Base-by-base conservation (phyloP, 352 stramenopile genomes). In the Pythium sp. region DNA sequence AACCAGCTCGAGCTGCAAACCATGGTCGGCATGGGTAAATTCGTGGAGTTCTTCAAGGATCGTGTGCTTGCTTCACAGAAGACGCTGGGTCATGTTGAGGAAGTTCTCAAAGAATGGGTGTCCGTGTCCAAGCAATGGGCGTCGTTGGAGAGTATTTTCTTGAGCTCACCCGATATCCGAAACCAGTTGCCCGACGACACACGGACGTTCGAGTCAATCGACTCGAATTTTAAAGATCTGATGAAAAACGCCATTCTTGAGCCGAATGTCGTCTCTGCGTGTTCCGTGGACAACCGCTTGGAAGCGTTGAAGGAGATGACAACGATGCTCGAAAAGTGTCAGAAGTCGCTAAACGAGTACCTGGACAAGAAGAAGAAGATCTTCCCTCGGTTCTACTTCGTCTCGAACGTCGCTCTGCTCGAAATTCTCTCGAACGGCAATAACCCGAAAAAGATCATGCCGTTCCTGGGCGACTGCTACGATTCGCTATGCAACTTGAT, bases 361-460 rank as follows among this genome's bases (percentile, higher is more conserved):
- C 73, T 96, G 30, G 89, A 96, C 89, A 96, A 94, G 79, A 96
- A 96, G 76, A 96, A 96, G 70, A 96, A 96, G 62, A 94, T 95
- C 63, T 96, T 94, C 76, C 89, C 89, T n/a, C 86, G 89, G 0
- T 96, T 96, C 68, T 96, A 96, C 72, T 96, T 96, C 60, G 89
- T 96, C 18, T 96, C 89, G 63, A 96, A 95, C 49, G 87, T 95
- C 20, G 87, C 89, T 47, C 72, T 96, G 56, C 72, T 96, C 15
- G 89, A 96, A 69, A 96, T 96, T 57, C 65, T 96, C 2, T 94
- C 82, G 8, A 96, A 96, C n/a, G 89, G 89, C 51, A 96, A 96
- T 70, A 98, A 98, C 68, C 97, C 97, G 2, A 97, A 97, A 69
- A 98, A 98, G 76, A 98, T 99, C 77, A 98, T 99, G 90, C 93